These are phyloP conservation scores for Epichloe brachyelytri DNA, from an alignment of 2,329 filamentous ascomycete genomes.

Conservation along the genomic window DNA sequence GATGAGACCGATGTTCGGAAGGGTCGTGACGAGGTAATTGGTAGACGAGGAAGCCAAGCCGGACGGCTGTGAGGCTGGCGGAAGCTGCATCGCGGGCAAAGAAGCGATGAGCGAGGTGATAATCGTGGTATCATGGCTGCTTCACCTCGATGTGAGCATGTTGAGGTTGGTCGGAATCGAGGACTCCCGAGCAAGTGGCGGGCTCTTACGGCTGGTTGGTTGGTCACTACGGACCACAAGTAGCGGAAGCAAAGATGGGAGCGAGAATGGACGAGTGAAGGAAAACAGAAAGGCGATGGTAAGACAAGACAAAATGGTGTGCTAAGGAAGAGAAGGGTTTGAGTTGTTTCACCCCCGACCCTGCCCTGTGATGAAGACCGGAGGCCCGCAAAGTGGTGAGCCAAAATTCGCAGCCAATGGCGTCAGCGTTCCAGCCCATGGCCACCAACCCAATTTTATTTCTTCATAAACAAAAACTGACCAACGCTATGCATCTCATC, in stretches of 20 bases:
- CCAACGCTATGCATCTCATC: neutral
- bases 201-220: neutral
- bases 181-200: neutral
- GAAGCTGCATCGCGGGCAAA: slow-evolving; percentile 19
- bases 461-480: neutral
- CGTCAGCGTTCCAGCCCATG: slow-evolving; percentile 5
- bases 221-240: neutral
- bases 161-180: neutral
- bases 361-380: no score
- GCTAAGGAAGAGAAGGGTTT: no score
- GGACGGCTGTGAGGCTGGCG: slow-evolving; percentile 14
- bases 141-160: neutral
- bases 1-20: slow-evolving; percentile 20
- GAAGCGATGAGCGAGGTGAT: slow-evolving; percentile 19
- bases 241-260: no score
- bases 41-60: slow-evolving; percentile 16
- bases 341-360: no score
- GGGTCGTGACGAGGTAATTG: slow-evolving; percentile 13
- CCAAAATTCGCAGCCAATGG: slow-evolving; percentile 5
- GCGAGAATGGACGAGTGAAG: no score
- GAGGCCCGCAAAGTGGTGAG: neutral
- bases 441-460: neutral
- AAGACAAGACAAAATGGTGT: no score
- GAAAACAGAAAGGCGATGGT: no score
- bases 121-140: slow-evolving; percentile 25